Percentiles rank a stretch among this genome's conserved stretches.
phyloP scores from a whole-genome alignment of 208 protist species.

The Blechomonas ayalai region DNA sequence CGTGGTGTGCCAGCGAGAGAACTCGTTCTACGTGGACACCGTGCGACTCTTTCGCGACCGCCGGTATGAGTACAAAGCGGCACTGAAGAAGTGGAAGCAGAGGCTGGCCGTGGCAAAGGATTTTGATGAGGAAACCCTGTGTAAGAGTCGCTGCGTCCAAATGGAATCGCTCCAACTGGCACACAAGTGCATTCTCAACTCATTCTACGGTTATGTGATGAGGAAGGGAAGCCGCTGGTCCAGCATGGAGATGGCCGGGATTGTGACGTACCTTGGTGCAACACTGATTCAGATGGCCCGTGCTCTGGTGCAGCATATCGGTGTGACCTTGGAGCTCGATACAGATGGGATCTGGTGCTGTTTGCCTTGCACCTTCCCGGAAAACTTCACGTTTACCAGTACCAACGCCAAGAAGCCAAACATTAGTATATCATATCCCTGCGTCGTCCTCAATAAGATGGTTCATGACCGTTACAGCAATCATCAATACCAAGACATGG shows the following conservation, averaged over 20 bases:
- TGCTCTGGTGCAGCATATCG: slow-evolving; percentile 96
- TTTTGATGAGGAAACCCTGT: slow-evolving; percentile 80
- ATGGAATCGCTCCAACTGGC: slow-evolving; percentile 99
- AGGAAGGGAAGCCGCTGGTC: slow-evolving; percentile 98
- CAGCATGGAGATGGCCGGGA: slow-evolving; percentile 99
- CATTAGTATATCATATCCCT: slow-evolving; percentile 93
- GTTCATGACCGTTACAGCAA: slow-evolving; percentile 98
- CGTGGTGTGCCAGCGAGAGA: slow-evolving; percentile 99
- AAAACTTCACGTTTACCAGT: slow-evolving; percentile 92
- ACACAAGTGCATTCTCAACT: slow-evolving; percentile 99
- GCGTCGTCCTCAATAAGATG: slow-evolving; percentile 98
- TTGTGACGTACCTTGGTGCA: slow-evolving; percentile 97
- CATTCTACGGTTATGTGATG: slow-evolving; percentile 99
- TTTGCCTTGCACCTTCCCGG: slow-evolving; percentile 96
- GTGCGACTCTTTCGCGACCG: slow-evolving; percentile 98
- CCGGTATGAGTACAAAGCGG: slow-evolving; percentile 98
- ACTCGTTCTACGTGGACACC: slow-evolving; percentile 99
- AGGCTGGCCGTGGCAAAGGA: slow-evolving; percentile 82
- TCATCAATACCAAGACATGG: slow-evolving; percentile 96
- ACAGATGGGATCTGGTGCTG: slow-evolving; percentile 99
- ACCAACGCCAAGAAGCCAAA: slow-evolving; percentile 48
- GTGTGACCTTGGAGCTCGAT: slow-evolving; percentile 99
- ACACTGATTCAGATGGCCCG: slow-evolving; percentile 98
- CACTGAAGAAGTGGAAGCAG: slow-evolving; percentile 95
- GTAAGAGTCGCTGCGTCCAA: slow-evolving; percentile 93